Evolutionary conservation across 495 filamentous ascomycete genomes (phyloP).

Genomic region (Jackrogersella multiformis): DNA sequence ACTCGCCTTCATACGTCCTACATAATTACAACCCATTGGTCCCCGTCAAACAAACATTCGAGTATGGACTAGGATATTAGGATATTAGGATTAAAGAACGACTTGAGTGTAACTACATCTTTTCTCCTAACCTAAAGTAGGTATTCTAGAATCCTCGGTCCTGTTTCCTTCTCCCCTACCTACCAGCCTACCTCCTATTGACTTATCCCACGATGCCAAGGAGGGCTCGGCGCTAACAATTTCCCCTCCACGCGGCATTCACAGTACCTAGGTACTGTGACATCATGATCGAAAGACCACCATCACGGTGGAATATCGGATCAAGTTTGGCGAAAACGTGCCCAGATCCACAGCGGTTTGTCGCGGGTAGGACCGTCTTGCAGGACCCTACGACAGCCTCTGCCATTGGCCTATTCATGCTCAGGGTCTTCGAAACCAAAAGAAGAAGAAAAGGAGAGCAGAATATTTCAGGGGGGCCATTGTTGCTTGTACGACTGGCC

Average conservation of each 20-base stretch:
- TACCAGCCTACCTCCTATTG: neutral
- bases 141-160: conserved; percentile 12
- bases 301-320: conserved; percentile 28
- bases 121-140: neutral
- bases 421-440: neutral
- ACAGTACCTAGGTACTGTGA: conserved; percentile 27
- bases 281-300: conserved; percentile 41
- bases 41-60: conserved; percentile 4
- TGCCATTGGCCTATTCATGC: conserved; percentile 5
- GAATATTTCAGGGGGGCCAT: conserved; percentile 7
- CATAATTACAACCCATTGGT: conserved; percentile 11
- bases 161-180: conserved; percentile 11
- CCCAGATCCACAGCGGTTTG: conserved; percentile 37
- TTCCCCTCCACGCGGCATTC: conserved; percentile 26
- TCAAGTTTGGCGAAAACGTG: conserved; percentile 12
- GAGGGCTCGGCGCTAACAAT: conserved; percentile 23
- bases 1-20: conserved; percentile 2
- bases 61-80: conserved; percentile 6
- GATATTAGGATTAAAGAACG: neutral
- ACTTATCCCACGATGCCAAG: conserved; percentile 33
- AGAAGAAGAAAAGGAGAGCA: conserved; percentile 18
- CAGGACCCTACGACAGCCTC: conserved; percentile 9
- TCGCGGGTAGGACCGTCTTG: conserved; percentile 35
- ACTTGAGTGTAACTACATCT: conserved; percentile 2
- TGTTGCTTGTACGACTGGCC: conserved; percentile 4